phyloP scores from a whole-genome alignment of 352 stramenopile genomes.

The Pythium aquatile region DNA sequence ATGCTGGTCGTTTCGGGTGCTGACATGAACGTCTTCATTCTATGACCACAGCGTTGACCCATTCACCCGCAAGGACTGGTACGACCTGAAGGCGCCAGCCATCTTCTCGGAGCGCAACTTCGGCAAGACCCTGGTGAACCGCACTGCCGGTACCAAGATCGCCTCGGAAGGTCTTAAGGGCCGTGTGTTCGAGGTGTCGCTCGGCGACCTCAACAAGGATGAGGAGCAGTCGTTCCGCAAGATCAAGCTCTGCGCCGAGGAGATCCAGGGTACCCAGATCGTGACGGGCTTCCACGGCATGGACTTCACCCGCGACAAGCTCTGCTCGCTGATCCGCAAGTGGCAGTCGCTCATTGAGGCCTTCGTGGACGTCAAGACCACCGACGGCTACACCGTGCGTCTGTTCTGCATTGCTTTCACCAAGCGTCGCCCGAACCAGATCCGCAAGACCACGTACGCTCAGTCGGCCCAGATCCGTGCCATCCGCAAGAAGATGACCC shows the following conservation, averaged over 20 bases:
- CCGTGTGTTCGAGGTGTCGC: slow-evolving; percentile 98
- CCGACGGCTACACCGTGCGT: slow-evolving; percentile 98
- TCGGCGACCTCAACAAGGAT: slow-evolving; percentile 99
- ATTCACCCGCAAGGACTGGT: slow-evolving; percentile 98
- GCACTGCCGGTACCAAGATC: slow-evolving; percentile 96
- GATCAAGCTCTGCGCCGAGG: slow-evolving; percentile 98
- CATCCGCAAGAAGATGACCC: slow-evolving; percentile 99
- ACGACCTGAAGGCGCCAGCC: slow-evolving; percentile 97
- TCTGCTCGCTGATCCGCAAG: slow-evolving; percentile 99
- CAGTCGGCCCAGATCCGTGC: slow-evolving; percentile 95
- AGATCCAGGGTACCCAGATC: slow-evolving; percentile 93
- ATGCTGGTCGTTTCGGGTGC: not conserved
- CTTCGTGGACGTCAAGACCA: slow-evolving; percentile 99
- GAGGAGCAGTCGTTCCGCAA: slow-evolving; percentile 98
- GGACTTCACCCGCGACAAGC: slow-evolving; percentile 97
- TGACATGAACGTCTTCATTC: not conserved
- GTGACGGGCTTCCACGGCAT: slow-evolving; percentile 92
- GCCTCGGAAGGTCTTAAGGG: slow-evolving; percentile 98
- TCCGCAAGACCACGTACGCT: slow-evolving; percentile 99
- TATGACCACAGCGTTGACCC: slow-evolving; percentile 89
- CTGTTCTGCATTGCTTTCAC: slow-evolving; percentile 99
- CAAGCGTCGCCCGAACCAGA: slow-evolving; percentile 98
- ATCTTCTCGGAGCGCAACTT: slow-evolving; percentile 97
- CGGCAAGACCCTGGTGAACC: slow-evolving; percentile 99
- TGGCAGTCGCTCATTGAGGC: slow-evolving; percentile 99